Evolutionary conservation across 2,329 filamentous ascomycete genomes (phyloP), one percentile per base, ranked within the genome.

Genomic region (Rhynchosporium agropyri): DNA sequence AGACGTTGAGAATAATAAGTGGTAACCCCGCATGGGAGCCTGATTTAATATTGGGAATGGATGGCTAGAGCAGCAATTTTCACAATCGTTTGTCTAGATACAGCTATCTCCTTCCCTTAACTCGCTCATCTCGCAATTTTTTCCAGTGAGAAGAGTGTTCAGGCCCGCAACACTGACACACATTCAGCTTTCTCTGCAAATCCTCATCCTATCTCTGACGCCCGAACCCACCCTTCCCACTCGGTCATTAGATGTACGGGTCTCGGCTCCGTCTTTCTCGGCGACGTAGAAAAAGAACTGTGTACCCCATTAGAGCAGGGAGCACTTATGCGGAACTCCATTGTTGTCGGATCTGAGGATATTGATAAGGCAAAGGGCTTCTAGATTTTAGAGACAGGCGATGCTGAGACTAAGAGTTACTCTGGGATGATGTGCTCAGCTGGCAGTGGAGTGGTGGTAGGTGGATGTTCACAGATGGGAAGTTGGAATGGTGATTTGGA

Each of bases 31-130:
- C 20, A 20, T 20, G 20, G 20, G 20, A 20, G 1, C 20, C 20
- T 20, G 20, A 20, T 20, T 20, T 20, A 20, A 20, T 20, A 20
- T 20, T 20, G 20, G 20, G 20, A 20, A 20, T 20, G 20, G 20
- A 20, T 48, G 7, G 45, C 45, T 20, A 13, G 45, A 9, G 45
- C 45, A 20, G 45, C 45, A 9, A 20, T 7, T 61, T 97, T 95
- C 76, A 91, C 86, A 6, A 94, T 90, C 0, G 87, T 97, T 48
- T 97, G 93, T 77, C 94, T 97, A 75, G 97, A 98, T 78, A 91
- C 91, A 0, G 86, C 90, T 48, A 78, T 97, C 62, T 98, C 97
- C 77, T 85, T 97, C 2, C 86, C 91, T 3, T 97, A 90, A 86
- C 86, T 98, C 0, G 86, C 86, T 98, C 0, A 79, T 90, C 0